Conservation (phyloP, 768 basidiomycete species). For the Rhodotorula graminis region DNA sequence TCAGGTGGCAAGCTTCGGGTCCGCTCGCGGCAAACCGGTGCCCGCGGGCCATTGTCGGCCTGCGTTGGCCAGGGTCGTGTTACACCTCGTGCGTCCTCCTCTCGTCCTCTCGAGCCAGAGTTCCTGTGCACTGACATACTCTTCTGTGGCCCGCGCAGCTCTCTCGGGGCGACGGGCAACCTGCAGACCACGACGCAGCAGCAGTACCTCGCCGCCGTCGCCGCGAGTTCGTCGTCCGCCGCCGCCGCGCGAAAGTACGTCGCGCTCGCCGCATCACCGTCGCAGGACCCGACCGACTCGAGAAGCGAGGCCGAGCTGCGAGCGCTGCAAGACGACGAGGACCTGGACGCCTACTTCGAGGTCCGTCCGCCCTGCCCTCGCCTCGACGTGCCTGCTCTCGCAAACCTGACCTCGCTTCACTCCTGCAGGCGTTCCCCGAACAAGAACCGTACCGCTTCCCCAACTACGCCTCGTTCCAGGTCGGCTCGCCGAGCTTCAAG, state of each 20-base stretch:
- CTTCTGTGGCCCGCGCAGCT: neutral
- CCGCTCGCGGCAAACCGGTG: neutral
- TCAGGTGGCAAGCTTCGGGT: conserved; percentile 20
- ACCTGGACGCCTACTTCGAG: conserved; percentile 25
- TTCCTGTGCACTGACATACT: neutral
- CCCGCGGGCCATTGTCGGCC: neutral
- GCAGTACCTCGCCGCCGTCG: neutral
- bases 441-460: neutral
- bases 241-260: neutral
- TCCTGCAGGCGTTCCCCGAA: conserved; percentile 16
- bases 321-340: conserved; percentile 15
- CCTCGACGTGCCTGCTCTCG: neutral
- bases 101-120: no score
- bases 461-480: neutral
- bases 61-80: neutral
- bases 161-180: conserved; percentile 3
- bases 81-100: conserved; percentile 10
- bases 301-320: neutral
- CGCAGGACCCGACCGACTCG: no score
- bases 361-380: neutral
- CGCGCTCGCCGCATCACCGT: neutral
- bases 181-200: conserved; percentile 18
- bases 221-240: neutral
- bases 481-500: neutral
- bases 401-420: neutral